Percentiles rank a stretch among this genome's conserved stretches.
phyloP scores from a whole-genome alignment of 108 stramenopile genomes.

The Nitzschia sp. region DNA sequence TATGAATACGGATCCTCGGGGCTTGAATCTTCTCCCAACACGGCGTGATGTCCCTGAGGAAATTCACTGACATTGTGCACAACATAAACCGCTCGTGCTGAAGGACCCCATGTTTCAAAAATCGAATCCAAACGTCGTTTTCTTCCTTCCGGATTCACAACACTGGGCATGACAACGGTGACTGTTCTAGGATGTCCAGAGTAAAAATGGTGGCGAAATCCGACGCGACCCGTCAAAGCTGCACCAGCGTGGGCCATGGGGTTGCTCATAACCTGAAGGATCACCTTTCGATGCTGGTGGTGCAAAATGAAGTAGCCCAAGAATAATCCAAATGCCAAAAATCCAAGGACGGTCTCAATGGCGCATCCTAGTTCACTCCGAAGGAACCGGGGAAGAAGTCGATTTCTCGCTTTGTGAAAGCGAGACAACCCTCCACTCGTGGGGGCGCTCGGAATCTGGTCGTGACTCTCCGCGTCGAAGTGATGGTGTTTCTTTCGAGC shows the following conservation, averaged over 20 bases:
- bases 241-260: conserved; percentile 36
- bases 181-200: conserved; percentile 59
- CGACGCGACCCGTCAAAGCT: conserved; percentile 28
- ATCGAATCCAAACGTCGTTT: conserved; percentile 63
- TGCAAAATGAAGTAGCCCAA: conserved; percentile 44
- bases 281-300: conserved; percentile 47
- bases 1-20: conserved; percentile 48
- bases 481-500: conserved; percentile 16
- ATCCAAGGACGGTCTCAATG: conserved; percentile 27
- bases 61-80: conserved; percentile 66
- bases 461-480: neutral
- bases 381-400: conserved; percentile 9
- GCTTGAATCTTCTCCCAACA: conserved; percentile 33
- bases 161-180: conserved; percentile 76
- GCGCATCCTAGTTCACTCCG: conserved; percentile 40
- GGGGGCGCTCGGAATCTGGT: conserved; percentile 1
- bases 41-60: conserved; percentile 40
- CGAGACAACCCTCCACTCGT: neutral
- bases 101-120: conserved; percentile 80
- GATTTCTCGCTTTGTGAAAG: neutral
- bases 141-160: conserved; percentile 75
- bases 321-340: conserved; percentile 39
- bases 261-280: conserved; percentile 46
- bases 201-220: conserved; percentile 57
- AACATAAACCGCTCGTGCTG: conserved; percentile 71